phyloP scores from a whole-genome alignment of 352 stramenopile species.

The Globisporangium solare region DNA sequence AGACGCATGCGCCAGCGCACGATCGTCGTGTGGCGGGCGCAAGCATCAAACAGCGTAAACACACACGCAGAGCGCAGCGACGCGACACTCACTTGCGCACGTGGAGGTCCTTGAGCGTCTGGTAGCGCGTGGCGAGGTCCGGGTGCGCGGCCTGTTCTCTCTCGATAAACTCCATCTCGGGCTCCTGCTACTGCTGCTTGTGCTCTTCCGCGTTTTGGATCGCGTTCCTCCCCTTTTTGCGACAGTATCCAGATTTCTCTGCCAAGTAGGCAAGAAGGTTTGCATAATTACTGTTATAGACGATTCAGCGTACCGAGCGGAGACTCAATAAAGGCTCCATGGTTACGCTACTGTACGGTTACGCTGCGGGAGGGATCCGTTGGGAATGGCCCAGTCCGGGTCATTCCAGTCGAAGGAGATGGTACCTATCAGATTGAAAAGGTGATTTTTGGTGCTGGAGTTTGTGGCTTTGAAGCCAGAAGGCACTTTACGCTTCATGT shows the following conservation, averaged over 20 bases:
- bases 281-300: neutral
- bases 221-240: neutral
- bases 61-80: neutral
- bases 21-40: too few species aligned
- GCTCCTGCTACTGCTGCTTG: slow-evolving; percentile 3
- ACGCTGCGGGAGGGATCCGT: neutral
- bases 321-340: neutral
- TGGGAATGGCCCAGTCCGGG: neutral
- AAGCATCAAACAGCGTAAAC: too few species aligned
- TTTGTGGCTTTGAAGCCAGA: too few species aligned
- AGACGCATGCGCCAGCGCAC: too few species aligned
- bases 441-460: too few species aligned
- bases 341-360: too few species aligned
- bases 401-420: neutral
- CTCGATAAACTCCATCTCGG: slow-evolving; percentile 80
- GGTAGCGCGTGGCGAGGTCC: slow-evolving; percentile 90
- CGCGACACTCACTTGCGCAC: slow-evolving; percentile 68
- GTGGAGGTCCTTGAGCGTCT: slow-evolving; percentile 89
- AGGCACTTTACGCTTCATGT: too few species aligned
- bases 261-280: neutral
- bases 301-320: neutral
- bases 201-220: neutral
- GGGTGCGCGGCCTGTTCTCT: slow-evolving; percentile 86
- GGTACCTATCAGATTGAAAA: neutral
- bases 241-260: neutral